Conservation (phyloP, 352 stramenopile genomes). For the Phytopythium litorale region DNA sequence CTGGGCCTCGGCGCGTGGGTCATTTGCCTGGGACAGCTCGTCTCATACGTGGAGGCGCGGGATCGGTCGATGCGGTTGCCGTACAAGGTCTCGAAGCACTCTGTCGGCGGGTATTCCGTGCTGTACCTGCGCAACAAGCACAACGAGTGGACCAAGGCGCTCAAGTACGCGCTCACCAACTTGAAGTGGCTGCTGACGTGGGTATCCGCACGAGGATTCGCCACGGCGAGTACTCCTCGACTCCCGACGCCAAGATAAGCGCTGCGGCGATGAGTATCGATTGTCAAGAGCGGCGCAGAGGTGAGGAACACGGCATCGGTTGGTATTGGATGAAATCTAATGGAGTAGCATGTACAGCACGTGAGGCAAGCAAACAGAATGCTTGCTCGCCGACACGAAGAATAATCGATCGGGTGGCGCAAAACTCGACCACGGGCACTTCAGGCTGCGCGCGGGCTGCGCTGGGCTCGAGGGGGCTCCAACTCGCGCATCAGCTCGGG, state of each 20-base stretch:
- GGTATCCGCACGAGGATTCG: slow-evolving; percentile 36
- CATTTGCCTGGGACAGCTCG: slow-evolving; percentile 68
- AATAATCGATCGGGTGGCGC: slow-evolving; percentile 1
- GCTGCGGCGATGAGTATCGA: no score
- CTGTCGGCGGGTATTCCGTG: slow-evolving; percentile 63
- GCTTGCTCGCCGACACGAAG: not conserved
- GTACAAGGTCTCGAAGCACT: slow-evolving; percentile 79
- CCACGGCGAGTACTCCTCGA: slow-evolving; percentile 6
- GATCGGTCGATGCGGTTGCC: slow-evolving; percentile 65
- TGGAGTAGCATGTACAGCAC: slow-evolving; percentile 7
- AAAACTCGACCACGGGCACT: slow-evolving; percentile 7
- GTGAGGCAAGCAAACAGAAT: not conserved
- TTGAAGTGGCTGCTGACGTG: slow-evolving; percentile 84
- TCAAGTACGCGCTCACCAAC: slow-evolving; percentile 84
- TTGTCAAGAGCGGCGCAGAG: not conserved
- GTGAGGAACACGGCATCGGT: not conserved
- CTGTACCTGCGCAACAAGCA: slow-evolving; percentile 81
- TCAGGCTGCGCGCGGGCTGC: not conserved
- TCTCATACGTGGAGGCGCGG: slow-evolving; percentile 42
- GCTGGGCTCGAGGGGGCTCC: not conserved
- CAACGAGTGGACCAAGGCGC: slow-evolving; percentile 81
- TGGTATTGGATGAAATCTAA: slow-evolving; percentile 5
- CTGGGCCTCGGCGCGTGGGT: slow-evolving; percentile 79
- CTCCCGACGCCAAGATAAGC: not conserved
- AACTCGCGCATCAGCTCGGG: not conserved